phyloP scores from a whole-genome alignment of 129 eudicot species.

The Helianthus tuberosus region DNA sequence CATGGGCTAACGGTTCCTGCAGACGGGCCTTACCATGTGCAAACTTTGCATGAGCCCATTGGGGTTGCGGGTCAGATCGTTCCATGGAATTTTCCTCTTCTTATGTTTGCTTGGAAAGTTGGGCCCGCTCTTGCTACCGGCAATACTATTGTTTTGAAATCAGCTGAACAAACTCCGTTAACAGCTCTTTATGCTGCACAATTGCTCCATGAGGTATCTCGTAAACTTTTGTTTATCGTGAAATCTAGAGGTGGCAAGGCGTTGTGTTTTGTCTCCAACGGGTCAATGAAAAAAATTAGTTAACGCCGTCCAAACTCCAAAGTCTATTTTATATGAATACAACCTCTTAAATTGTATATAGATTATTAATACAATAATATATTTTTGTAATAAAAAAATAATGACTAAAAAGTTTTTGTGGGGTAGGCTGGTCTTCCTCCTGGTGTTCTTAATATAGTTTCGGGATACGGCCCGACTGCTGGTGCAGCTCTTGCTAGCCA shows the following conservation, averaged over 20 bases:
- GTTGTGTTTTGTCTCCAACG: background rate
- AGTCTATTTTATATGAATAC: background rate
- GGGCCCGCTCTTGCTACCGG: slow-evolving; percentile 65
- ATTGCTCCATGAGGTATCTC: slow-evolving; percentile 48
- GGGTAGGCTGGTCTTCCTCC: slow-evolving; percentile 71
- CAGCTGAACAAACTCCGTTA: slow-evolving; percentile 67
- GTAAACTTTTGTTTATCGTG: background rate
- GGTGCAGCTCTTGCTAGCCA: slow-evolving; percentile 73
- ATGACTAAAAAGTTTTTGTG: background rate
- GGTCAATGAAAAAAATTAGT: background rate
- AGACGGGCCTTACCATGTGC: slow-evolving; percentile 63
- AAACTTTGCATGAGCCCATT: slow-evolving; percentile 59
- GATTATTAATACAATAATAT: no score
- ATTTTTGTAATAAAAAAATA: background rate
- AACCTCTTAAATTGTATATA: background rate
- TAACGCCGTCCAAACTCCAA: background rate
- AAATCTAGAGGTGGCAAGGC: background rate
- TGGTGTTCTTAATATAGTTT: slow-evolving; percentile 61
- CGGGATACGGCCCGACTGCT: slow-evolving; percentile 67
- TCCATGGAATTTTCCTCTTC: slow-evolving; percentile 70
- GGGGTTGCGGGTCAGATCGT: slow-evolving; percentile 67
- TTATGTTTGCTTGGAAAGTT: slow-evolving; percentile 77
- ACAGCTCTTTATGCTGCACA: slow-evolving; percentile 57
- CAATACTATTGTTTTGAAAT: slow-evolving; percentile 52
- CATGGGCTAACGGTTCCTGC: slow-evolving; percentile 70